These are phyloP conservation scores for Cercospora berteroae DNA, from an alignment of 2,329 filamentous ascomycete genomes.

Conservation along the genomic window DNA sequence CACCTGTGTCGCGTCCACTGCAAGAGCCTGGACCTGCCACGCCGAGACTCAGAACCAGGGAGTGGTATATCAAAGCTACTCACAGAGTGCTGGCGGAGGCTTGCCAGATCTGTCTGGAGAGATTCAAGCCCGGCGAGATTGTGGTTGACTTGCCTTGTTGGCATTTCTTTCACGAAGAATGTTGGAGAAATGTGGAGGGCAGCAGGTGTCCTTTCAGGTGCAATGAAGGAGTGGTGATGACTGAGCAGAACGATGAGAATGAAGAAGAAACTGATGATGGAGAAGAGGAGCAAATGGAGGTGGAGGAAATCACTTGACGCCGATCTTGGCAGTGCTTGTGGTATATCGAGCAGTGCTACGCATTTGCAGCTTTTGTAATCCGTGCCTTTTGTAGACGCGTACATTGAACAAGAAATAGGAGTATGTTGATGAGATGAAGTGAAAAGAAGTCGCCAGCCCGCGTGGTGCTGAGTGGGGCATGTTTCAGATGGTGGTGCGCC, in stretches of 20 bases:
- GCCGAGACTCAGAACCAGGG: not conserved
- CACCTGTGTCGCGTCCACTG: not conserved
- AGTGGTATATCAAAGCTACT: slow-evolving; percentile 7
- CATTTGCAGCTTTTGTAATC: not conserved
- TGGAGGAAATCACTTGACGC: not conserved
- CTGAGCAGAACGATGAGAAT: not conserved
- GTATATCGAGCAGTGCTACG: not conserved
- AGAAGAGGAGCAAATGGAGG: not conserved
- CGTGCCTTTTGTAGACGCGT: not conserved
- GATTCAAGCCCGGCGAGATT: slow-evolving; percentile 12
- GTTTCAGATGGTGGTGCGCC: not conserved
- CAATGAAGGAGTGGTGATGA: not conserved
- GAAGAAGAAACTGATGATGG: not conserved
- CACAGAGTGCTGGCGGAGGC: not conserved
- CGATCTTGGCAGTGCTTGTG: not conserved
- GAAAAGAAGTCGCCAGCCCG: not conserved
- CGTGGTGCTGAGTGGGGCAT: slow-evolving; percentile 1
- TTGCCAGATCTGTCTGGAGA: slow-evolving; percentile 10
- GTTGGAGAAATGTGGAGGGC: not conserved
- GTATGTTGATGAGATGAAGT: not conserved
- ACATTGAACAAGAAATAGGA: not conserved
- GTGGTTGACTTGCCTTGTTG: slow-evolving; percentile 14
- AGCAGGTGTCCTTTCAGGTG: slow-evolving; percentile 2
- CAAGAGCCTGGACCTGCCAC: not conserved
- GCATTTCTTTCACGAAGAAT: slow-evolving; percentile 11